Evolutionary conservation across 176 grass and related monocot genomes (phyloP), one percentile per base, ranked within the genome.

Genomic region (Oryza australiensis): DNA sequence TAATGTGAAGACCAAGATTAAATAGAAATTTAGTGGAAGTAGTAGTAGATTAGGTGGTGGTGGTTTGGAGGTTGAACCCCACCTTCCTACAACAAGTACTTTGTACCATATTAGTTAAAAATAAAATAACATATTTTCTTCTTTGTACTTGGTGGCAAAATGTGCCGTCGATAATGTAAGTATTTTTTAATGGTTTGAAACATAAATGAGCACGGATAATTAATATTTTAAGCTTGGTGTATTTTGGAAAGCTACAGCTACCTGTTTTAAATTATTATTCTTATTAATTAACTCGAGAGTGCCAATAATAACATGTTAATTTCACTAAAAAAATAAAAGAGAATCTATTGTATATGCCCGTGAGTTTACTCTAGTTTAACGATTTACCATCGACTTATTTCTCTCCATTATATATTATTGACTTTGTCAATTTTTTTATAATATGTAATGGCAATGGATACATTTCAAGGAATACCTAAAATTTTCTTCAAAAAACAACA

Each of bases 41-140:
- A 43, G 38, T 13, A n/a, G 26, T 33, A 67, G 18, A 43, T 66
- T 67, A 9, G 26, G 27, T 66, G 18, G 27, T 66, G 18, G 26
- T 67, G 41, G 63, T 15, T 46, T 34, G 76, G 41, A 67, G 2
- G 76, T 79, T 67, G 76, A 67, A 34, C 42, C 42, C 41, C 76
- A 79, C 63, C 41, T 23, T 22, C 26, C 62, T 29, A 20, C 76
- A 28, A 18, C 60, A 23, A 46, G 76, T n/a, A n/a, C 15, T n/a
- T 20, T 30, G 26, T 40, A 22, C 53, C 53, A 59, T 1, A n/a
- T 59, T 23, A 9, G 22, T 23, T 59, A n/a, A 59, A 59, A 59
- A 5, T n/a, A 59, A 59, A 59, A n/a, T 59, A 59, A 23, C 18
- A 9, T 22, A 23, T 20, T n/a, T 3, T n/a, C 22, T 23, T 59